phyloP scores from a whole-genome alignment of 305 asterid species.

The Fraxinus angustifolia region DNA sequence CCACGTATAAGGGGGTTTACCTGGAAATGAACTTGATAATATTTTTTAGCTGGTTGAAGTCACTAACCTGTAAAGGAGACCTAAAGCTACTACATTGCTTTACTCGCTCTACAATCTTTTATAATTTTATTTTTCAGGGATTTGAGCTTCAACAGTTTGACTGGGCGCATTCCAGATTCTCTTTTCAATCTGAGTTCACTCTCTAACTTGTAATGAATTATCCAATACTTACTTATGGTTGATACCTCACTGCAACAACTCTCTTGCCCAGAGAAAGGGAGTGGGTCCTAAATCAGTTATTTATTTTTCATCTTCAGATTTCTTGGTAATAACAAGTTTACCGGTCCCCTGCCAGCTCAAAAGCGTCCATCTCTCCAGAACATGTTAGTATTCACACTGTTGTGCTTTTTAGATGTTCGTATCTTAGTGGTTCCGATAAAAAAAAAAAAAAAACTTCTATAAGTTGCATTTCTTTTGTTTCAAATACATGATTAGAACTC shows the following conservation, averaged over 20 bases:
- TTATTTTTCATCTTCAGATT: constrained; percentile 29
- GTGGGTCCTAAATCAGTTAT: background rate
- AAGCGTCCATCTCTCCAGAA: constrained; percentile 30
- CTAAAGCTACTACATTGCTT: background rate
- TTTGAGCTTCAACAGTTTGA: constrained; percentile 79
- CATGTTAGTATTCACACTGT: constrained; percentile 31
- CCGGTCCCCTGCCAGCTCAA: constrained; percentile 30
- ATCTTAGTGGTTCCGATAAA: background rate
- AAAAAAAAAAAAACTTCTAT: background rate
- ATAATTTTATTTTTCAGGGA: constrained; percentile 48
- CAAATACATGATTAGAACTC: background rate
- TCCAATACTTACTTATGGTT: constrained; percentile 4
- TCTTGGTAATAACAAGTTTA: constrained; percentile 44
- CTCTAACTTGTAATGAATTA: constrained; percentile 45
- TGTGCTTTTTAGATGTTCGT: background rate
- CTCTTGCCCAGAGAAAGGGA: background rate
- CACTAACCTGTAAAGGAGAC: background rate
- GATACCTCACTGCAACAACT: background rate
- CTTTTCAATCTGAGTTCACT: constrained; percentile 53
- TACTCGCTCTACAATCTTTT: background rate
- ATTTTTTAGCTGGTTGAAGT: background rate
- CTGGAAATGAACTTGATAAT: background rate
- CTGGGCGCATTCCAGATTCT: constrained; percentile 47
- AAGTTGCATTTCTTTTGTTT: background rate
- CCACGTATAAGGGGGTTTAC: background rate